Evolutionary conservation across 768 basidiomycete genomes (phyloP).

Genomic region (Podaxis sp.): DNA sequence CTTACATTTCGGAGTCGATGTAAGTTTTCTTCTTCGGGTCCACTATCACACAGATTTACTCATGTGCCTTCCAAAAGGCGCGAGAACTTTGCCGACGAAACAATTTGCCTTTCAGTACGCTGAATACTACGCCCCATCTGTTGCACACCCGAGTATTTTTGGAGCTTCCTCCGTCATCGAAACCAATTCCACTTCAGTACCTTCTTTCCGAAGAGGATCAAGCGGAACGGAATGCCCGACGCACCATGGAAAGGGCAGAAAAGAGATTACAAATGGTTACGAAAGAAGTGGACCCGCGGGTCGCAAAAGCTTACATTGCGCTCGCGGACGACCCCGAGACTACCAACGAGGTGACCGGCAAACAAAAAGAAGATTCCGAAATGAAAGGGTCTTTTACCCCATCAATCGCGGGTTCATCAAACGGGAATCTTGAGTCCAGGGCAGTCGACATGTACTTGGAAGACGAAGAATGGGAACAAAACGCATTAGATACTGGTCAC

Average conservation of each 20-base stretch:
- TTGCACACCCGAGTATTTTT: constrained; percentile 67
- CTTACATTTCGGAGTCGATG: constrained; percentile 60
- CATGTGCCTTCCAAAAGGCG: constrained; percentile 36
- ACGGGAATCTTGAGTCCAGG: not conserved
- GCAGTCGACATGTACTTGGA: constrained; percentile 16
- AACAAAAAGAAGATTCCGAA: constrained; percentile 27
- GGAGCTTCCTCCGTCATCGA: constrained; percentile 47
- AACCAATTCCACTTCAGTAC: constrained; percentile 20
- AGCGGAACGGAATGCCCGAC: constrained; percentile 39
- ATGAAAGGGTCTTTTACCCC: not conserved
- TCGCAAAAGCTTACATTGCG: constrained; percentile 70
- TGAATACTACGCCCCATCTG: constrained; percentile 71
- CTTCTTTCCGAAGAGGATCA: constrained; percentile 26
- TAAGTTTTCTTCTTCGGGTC: constrained; percentile 23
- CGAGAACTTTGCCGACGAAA: constrained; percentile 66
- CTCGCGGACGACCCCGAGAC: constrained; percentile 50
- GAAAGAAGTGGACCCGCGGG: constrained; percentile 67
- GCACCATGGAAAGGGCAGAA: constrained; percentile 54
- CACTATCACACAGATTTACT: constrained; percentile 8
- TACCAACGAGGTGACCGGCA: constrained; percentile 27
- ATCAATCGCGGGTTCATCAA: not conserved
- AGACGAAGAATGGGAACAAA: constrained; percentile 17
- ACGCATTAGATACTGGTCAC: not conserved
- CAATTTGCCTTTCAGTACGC: constrained; percentile 59
- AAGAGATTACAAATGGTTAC: constrained; percentile 62